phyloP scores from a whole-genome alignment of 768 basidiomycete genomes.

The Holtermanniella nyarrowii region DNA sequence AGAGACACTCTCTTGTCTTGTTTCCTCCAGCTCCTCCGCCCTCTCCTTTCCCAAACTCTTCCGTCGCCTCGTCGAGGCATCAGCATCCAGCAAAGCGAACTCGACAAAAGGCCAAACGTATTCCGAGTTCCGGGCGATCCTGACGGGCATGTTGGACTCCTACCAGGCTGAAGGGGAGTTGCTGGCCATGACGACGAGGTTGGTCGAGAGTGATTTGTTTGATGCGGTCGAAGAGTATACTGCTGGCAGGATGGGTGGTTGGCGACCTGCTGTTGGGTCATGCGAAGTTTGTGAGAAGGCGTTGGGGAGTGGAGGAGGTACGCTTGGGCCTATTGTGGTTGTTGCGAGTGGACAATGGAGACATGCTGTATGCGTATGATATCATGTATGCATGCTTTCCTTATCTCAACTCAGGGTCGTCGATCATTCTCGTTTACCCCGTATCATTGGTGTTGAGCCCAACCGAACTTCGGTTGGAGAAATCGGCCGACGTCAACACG shows the following conservation, averaged over 20 bases:
- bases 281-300: constrained; percentile 1
- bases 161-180: constrained; percentile 88
- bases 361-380: neutral
- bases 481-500: too few species aligned
- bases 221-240: constrained; percentile 54
- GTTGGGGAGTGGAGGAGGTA: neutral
- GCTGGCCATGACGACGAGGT: constrained; percentile 67
- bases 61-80: constrained; percentile 75
- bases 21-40: constrained; percentile 69
- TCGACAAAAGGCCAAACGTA: constrained; percentile 45
- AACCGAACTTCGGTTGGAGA: too few species aligned
- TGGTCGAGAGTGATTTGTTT: constrained; percentile 74
- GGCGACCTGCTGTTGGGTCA: constrained; percentile 24
- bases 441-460: too few species aligned
- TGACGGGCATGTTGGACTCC: constrained; percentile 90
- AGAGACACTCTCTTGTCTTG: constrained; percentile 68
- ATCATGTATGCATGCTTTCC: too few species aligned
- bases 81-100: constrained; percentile 43
- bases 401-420: too few species aligned
- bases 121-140: constrained; percentile 78
- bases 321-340: neutral
- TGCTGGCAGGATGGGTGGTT: constrained; percentile 26
- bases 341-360: neutral
- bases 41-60: constrained; percentile 88
- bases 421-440: too few species aligned